Evolutionary conservation across 768 basidiomycete species (phyloP).

Genomic region (Termitomyces sp.): DNA sequence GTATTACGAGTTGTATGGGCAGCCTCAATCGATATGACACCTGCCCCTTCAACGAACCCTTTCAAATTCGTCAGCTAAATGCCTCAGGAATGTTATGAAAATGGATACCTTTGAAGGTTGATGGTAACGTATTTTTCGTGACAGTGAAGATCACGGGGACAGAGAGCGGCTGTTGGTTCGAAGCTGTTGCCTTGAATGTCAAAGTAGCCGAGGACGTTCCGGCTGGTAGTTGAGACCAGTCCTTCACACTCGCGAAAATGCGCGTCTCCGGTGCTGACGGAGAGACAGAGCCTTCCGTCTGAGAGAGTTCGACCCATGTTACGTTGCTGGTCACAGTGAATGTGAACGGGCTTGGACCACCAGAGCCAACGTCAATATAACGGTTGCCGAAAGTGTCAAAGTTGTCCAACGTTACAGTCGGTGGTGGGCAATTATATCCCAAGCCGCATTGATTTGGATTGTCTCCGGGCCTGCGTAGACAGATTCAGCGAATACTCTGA

Average conservation of each 20-base stretch:
- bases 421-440: slow-evolving; percentile 43
- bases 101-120: slow-evolving; percentile 42
- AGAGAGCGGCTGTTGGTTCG: slow-evolving; percentile 28
- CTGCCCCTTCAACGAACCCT: slow-evolving; percentile 62
- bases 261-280: slow-evolving; percentile 42
- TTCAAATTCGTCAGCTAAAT: neutral
- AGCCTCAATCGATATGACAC: slow-evolving; percentile 62
- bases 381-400: slow-evolving; percentile 47
- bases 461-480: slow-evolving; percentile 52
- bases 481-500: neutral
- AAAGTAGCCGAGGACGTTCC: slow-evolving; percentile 32
- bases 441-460: slow-evolving; percentile 50
- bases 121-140: slow-evolving; percentile 30
- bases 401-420: slow-evolving; percentile 50
- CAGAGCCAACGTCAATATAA: slow-evolving; percentile 58
- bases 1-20: slow-evolving; percentile 47
- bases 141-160: slow-evolving; percentile 29
- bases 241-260: slow-evolving; percentile 44
- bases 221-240: slow-evolving; percentile 47
- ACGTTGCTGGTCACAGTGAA: slow-evolving; percentile 46
- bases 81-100: neutral
- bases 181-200: slow-evolving; percentile 39
- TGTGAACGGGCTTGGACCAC: slow-evolving; percentile 51
- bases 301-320: slow-evolving; percentile 48
- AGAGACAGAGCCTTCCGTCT: slow-evolving; percentile 42